These are phyloP conservation scores for Prosopis cineraria DNA, from an alignment of 306 rosid species.

Conservation along the genomic window DNA sequence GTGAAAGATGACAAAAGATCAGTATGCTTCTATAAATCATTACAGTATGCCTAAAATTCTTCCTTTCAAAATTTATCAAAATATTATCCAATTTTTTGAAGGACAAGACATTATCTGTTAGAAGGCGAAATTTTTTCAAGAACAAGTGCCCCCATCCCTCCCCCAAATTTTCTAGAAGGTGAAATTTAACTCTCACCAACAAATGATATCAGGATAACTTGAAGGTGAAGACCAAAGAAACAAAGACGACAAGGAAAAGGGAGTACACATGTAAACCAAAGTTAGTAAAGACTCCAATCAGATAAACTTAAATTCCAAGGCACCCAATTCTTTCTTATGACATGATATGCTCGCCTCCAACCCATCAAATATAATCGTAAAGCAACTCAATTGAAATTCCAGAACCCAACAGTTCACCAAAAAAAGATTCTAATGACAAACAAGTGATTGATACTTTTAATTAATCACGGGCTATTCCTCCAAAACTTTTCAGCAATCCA, in stretches of 20 bases:
- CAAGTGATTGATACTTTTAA: background rate
- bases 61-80: background rate
- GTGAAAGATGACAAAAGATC: background rate
- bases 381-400: background rate
- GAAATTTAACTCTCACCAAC: constrained; percentile 5
- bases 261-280: constrained; percentile 23
- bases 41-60: background rate
- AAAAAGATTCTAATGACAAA: background rate
- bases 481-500: background rate
- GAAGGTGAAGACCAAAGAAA: background rate
- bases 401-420: background rate
- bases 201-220: constrained; percentile 22
- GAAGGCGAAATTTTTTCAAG: constrained; percentile 8
- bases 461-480: background rate
- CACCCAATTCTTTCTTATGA: constrained; percentile 25
- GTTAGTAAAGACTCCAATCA: constrained; percentile 8
- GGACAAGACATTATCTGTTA: background rate
- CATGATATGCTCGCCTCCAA: constrained; percentile 10
- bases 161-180: constrained; percentile 4
- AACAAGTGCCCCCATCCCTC: no score
- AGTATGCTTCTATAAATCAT: background rate
- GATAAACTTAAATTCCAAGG: constrained; percentile 25
- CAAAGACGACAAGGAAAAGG: background rate
- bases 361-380: constrained; percentile 16
- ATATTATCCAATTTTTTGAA: background rate